These are phyloP conservation scores for Cercospora sesami DNA, from an alignment of 2,329 filamentous ascomycete genomes.

Conservation along the genomic window DNA sequence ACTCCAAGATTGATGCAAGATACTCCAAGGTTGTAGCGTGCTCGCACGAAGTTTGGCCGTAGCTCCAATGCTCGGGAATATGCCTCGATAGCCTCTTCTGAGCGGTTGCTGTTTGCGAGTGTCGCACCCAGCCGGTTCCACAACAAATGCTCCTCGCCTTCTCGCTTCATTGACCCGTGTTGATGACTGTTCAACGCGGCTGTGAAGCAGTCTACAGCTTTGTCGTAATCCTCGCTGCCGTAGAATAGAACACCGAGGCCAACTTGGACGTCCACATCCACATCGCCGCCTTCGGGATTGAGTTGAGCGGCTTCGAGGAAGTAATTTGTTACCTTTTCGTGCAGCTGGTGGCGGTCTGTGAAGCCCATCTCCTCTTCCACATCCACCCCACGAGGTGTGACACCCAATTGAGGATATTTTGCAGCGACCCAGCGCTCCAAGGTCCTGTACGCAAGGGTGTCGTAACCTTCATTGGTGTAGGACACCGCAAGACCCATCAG, in stretches of 20 bases:
- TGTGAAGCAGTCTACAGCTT: constrained; percentile 97
- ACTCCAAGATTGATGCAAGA: constrained; percentile 97
- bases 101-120: constrained; percentile 88
- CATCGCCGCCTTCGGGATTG: constrained; percentile 86
- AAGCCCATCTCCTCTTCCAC: constrained; percentile 73
- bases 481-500: constrained; percentile 95
- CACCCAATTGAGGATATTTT: constrained; percentile 83
- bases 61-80: constrained; percentile 90
- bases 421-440: constrained; percentile 95
- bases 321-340: constrained; percentile 83
- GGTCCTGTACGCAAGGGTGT: constrained; percentile 92
- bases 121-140: constrained; percentile 98
- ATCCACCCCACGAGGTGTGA: constrained; percentile 68
- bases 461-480: constrained; percentile 98
- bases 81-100: constrained; percentile 93
- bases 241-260: constrained; percentile 97
- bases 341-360: constrained; percentile 85
- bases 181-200: constrained; percentile 85
- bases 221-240: constrained; percentile 95
- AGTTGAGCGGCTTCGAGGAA: constrained; percentile 93
- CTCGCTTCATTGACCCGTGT: constrained; percentile 77
- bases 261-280: constrained; percentile 98
- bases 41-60: constrained; percentile 93
- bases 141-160: constrained; percentile 84
- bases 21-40: constrained; percentile 93